Percentiles rank a stretch among this genome's conserved stretches.
Conservation (phyloP, 1,139 yeast species). For the Kurtzmaniella quercitrusa region DNA sequence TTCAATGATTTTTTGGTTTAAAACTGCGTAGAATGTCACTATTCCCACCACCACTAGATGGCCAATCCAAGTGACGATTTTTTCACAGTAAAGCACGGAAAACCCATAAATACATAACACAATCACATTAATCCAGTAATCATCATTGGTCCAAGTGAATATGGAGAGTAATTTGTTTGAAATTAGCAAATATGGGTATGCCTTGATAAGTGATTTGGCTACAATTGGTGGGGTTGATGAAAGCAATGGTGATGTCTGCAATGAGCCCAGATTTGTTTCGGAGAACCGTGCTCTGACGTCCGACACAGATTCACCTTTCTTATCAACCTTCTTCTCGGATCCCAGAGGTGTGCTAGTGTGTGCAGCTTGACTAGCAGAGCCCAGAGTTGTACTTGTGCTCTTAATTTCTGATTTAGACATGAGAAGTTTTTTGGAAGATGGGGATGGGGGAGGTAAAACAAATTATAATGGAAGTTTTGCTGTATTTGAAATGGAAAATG, state of each 20-base stretch:
- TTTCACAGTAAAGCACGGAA: slow-evolving; percentile 68
- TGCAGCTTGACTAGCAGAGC: background rate
- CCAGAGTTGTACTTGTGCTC: background rate
- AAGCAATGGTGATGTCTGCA: slow-evolving; percentile 57
- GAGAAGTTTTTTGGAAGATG: background rate
- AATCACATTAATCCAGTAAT: slow-evolving; percentile 70
- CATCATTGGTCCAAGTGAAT: slow-evolving; percentile 89
- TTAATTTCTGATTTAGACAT: background rate
- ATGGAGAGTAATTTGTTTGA: slow-evolving; percentile 67
- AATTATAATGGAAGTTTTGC: no score
- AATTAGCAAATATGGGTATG: slow-evolving; percentile 78
- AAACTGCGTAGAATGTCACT: slow-evolving; percentile 60
- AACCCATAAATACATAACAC: slow-evolving; percentile 55
- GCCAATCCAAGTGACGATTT: slow-evolving; percentile 70
- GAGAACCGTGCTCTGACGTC: slow-evolving; percentile 14
- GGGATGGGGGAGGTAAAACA: background rate
- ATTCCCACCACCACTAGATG: slow-evolving; percentile 70
- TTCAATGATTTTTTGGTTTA: slow-evolving; percentile 45
- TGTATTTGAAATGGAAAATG: no score
- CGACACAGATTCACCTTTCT: background rate
- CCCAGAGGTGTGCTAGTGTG: background rate
- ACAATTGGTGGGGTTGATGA: slow-evolving; percentile 89
- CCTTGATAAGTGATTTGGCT: slow-evolving; percentile 72
- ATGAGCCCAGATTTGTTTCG: slow-evolving; percentile 20
- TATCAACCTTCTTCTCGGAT: background rate